phyloP scores from a whole-genome alignment of 805 yeast species.

The Starmerella kuoi region DNA sequence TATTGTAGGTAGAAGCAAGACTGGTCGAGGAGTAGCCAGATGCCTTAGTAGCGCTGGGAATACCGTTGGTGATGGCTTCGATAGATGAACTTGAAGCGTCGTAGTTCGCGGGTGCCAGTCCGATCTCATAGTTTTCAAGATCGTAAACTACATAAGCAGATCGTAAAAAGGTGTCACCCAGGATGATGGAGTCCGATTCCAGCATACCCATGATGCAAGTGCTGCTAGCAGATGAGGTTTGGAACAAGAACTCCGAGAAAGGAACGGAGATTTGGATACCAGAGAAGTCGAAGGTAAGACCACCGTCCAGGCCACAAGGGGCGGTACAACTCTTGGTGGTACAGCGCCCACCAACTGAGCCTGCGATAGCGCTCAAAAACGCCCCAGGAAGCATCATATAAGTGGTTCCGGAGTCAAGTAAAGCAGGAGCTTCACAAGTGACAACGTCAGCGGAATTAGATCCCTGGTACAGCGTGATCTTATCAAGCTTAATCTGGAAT shows the following conservation, averaged over 20 bases:
- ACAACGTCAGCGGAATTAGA: constrained; percentile 7
- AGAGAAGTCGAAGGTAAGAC: constrained; percentile 38
- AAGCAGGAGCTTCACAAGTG: constrained; percentile 26
- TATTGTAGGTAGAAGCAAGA: constrained; percentile 1
- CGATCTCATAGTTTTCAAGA: constrained; percentile 43
- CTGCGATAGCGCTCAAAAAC: constrained; percentile 26
- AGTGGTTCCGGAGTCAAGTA: constrained; percentile 47
- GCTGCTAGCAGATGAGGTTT: constrained; percentile 8
- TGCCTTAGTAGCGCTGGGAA: constrained; percentile 25
- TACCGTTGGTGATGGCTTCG: constrained; percentile 24
- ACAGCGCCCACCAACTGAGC: constrained; percentile 33
- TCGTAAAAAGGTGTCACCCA: constrained; percentile 58
- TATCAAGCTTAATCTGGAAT: constrained; percentile 14
- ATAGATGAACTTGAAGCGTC: constrained; percentile 22
- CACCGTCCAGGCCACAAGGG: constrained; percentile 29
- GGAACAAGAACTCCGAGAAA: constrained; percentile 22
- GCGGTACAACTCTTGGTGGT: constrained; percentile 30
- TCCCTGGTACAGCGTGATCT: constrained; percentile 15
- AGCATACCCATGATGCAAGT: constrained; percentile 23
- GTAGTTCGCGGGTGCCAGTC: constrained; percentile 39
- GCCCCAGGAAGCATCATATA: constrained; percentile 34
- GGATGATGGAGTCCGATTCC: constrained; percentile 29
- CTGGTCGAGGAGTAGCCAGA: constrained; percentile 18
- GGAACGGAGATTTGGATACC: constrained; percentile 42
- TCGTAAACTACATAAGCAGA: constrained; percentile 58